A percentile compares a stretch with the other conserved stretches of the same genome.
phyloP scores from a whole-genome alignment of 345 rosid genomes.

The Trapa bicornis region DNA sequence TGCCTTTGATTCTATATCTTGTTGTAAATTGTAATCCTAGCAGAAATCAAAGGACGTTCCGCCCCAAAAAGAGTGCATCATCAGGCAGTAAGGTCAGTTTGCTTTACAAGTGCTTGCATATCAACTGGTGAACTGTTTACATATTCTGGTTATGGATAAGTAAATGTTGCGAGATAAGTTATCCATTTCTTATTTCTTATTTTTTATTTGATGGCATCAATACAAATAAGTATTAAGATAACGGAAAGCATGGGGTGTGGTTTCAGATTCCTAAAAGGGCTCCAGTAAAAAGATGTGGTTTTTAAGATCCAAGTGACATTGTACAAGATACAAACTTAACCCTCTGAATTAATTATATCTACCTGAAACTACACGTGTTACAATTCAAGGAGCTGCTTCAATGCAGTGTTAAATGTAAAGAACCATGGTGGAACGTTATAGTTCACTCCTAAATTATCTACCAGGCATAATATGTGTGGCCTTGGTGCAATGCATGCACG shows the following conservation, averaged over 20 bases:
- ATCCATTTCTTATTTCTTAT: neutral
- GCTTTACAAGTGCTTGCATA: neutral
- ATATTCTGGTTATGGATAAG: neutral
- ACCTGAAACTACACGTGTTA: neutral
- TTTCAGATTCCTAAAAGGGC: neutral
- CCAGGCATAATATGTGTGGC: neutral
- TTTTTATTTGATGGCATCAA: neutral
- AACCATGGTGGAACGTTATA: neutral
- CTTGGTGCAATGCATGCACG: neutral
- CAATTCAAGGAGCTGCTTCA: neutral
- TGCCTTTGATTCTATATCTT: slow-evolving; percentile 6
- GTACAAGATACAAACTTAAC: neutral
- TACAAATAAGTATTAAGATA: neutral
- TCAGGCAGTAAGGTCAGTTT: slow-evolving; percentile 91
- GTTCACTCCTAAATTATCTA: neutral
- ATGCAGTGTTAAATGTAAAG: neutral
- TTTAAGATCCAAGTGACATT: neutral
- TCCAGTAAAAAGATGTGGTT: neutral
- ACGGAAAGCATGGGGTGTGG: neutral
- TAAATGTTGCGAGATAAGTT: neutral
- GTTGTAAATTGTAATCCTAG: slow-evolving; percentile 9
- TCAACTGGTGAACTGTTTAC: neutral
- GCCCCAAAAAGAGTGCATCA: slow-evolving; percentile 96
- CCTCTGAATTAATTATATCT: neutral
- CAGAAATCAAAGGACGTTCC: slow-evolving; percentile 96